Percentiles rank a stretch among this genome's conserved stretches.
Evolutionary conservation across 1,139 yeast genomes (phyloP).

Genomic region (Taiozyma sp.): DNA sequence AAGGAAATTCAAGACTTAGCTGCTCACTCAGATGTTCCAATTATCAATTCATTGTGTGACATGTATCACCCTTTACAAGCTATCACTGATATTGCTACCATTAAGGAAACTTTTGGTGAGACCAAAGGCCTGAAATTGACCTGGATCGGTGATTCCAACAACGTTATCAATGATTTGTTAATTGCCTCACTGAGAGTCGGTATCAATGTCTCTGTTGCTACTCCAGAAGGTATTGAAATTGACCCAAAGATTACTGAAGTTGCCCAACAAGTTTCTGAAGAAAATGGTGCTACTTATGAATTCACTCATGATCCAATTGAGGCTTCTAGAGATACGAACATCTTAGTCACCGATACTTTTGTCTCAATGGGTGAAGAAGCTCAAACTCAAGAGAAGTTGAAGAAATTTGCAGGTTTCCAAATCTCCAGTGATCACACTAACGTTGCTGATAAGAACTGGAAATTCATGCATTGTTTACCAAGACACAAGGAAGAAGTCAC

Average conservation of each 20-base stretch:
- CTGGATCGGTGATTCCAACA: slow-evolving; percentile 97
- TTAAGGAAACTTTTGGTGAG: slow-evolving; percentile 66
- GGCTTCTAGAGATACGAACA: slow-evolving; percentile 70
- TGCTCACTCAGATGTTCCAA: slow-evolving; percentile 76
- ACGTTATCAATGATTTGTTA: slow-evolving; percentile 91
- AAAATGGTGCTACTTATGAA: slow-evolving; percentile 50
- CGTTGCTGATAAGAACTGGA: slow-evolving; percentile 63
- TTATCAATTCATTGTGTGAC: slow-evolving; percentile 91
- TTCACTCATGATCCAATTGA: slow-evolving; percentile 65
- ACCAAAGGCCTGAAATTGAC: slow-evolving; percentile 58
- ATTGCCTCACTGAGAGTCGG: slow-evolving; percentile 85
- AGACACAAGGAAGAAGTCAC: slow-evolving; percentile 91
- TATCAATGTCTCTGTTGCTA: slow-evolving; percentile 75
- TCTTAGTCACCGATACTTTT: slow-evolving; percentile 96
- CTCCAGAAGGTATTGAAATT: slow-evolving; percentile 70
- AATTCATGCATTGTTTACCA: slow-evolving; percentile 96
- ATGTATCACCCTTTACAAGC: slow-evolving; percentile 94
- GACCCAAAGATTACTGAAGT: slow-evolving; percentile 48
- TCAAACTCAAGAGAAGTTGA: slow-evolving; percentile 63
- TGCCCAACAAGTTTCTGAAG: slow-evolving; percentile 49
- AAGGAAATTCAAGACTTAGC: slow-evolving; percentile 75
- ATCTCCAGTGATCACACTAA: slow-evolving; percentile 61
- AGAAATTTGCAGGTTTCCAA: slow-evolving; percentile 84
- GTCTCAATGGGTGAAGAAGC: slow-evolving; percentile 96
- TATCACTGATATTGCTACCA: slow-evolving; percentile 82